Conservation (phyloP, 306 rosid species). For the Prunus padus region DNA sequence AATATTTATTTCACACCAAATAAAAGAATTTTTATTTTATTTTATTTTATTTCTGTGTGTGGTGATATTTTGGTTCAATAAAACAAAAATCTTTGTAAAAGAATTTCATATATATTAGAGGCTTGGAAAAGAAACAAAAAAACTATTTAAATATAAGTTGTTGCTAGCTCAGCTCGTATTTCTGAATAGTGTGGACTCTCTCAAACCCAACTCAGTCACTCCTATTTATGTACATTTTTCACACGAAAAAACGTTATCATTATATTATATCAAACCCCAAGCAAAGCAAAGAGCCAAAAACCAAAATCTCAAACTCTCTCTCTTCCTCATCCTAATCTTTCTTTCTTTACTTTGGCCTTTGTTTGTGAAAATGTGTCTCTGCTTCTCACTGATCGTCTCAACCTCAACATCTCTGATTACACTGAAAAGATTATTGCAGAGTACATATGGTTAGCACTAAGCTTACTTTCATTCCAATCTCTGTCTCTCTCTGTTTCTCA, state of each 20-base stretch:
- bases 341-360: background rate
- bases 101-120: background rate
- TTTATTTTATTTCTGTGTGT: no score
- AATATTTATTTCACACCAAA: no score
- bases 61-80: no score
- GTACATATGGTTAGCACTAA: slow-evolving; percentile 59
- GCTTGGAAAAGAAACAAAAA: background rate
- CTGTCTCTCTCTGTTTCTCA: background rate
- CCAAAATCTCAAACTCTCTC: background rate
- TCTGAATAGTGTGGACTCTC: background rate
- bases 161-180: background rate
- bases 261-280: background rate
- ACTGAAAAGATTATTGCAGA: slow-evolving; percentile 56
- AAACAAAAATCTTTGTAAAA: no score
- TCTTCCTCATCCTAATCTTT: background rate
- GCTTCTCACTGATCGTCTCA: slow-evolving; percentile 33
- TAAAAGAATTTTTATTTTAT: no score
- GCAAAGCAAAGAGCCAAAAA: background rate
- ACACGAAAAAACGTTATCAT: no score
- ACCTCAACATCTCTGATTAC: slow-evolving; percentile 46
- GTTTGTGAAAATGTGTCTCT: background rate
- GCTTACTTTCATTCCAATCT: background rate
- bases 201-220: background rate
- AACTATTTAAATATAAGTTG: background rate
- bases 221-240: no score